Evolutionary conservation across 2,329 filamentous ascomycete genomes (phyloP).

Genomic region (Phialocephala subalpina): DNA sequence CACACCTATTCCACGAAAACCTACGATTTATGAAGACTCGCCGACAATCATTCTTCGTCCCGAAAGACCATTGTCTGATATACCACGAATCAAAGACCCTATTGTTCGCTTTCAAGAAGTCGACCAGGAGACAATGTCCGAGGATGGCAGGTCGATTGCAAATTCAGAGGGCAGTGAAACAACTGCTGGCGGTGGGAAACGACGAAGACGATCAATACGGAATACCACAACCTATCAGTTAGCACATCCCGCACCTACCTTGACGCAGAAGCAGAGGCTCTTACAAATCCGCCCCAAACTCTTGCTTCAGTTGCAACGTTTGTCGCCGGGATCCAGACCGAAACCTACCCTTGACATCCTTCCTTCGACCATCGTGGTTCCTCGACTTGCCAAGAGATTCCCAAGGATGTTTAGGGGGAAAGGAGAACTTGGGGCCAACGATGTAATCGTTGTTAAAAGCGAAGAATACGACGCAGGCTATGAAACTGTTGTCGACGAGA

Average conservation of each 20-base stretch:
- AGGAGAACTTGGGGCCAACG: slow-evolving; percentile 70
- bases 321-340: slow-evolving; percentile 67
- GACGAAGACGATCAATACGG: slow-evolving; percentile 55
- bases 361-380: slow-evolving; percentile 69
- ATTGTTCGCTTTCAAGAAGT: slow-evolving; percentile 41
- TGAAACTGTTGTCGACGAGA: slow-evolving; percentile 63
- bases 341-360: slow-evolving; percentile 77
- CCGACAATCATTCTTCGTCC: slow-evolving; percentile 27
- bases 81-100: slow-evolving; percentile 32
- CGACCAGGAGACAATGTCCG: slow-evolving; percentile 41
- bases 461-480: slow-evolving; percentile 64
- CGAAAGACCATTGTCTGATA: slow-evolving; percentile 40
- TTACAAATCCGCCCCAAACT: slow-evolving; percentile 73
- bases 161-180: slow-evolving; percentile 41
- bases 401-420: slow-evolving; percentile 70
- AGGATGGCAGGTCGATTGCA: slow-evolving; percentile 43
- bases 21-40: slow-evolving; percentile 36
- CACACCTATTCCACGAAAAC: slow-evolving; percentile 35
- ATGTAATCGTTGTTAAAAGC: slow-evolving; percentile 75
- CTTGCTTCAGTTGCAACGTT: slow-evolving; percentile 74
- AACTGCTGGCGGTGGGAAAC: slow-evolving; percentile 39
- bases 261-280: slow-evolving; percentile 62
- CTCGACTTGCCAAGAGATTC: slow-evolving; percentile 66
- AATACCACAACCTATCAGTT: slow-evolving; percentile 71
- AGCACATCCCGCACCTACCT: slow-evolving; percentile 70